Evolutionary conservation across 2,329 filamentous ascomycete genomes (phyloP).

Genomic region (Nothopassalora personata): DNA sequence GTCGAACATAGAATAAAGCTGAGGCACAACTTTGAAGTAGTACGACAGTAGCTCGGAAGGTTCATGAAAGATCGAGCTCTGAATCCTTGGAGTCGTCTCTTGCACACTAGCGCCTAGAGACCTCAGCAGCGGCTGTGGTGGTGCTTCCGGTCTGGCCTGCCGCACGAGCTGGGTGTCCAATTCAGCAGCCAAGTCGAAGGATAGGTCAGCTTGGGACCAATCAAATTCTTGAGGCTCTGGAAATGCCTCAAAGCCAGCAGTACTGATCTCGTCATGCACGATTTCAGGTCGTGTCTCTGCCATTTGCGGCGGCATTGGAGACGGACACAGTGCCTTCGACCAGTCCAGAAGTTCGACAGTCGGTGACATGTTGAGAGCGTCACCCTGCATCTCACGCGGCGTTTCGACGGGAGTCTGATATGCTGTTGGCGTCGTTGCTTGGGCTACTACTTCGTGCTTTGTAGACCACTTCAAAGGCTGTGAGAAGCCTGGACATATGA

Average conservation of each 20-base stretch:
- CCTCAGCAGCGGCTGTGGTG: conserved; percentile 11
- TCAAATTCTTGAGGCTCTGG: neutral
- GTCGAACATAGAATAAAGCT: conserved; percentile 19
- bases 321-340: neutral
- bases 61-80: conserved; percentile 13
- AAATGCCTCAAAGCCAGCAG: neutral
- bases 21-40: conserved; percentile 20
- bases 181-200: neutral
- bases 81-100: conserved; percentile 6
- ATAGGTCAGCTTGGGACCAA: neutral
- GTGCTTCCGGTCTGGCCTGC: neutral
- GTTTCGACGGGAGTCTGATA: neutral
- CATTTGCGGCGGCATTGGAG: neutral
- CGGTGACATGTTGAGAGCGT: neutral
- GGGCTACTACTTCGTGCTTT: conserved; percentile 7
- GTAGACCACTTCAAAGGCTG: conserved; percentile 11
- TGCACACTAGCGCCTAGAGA: conserved; percentile 8
- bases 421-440: neutral
- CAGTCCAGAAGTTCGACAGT: neutral
- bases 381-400: neutral
- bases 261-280: neutral
- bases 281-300: neutral
- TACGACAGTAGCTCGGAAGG: conserved; percentile 18
- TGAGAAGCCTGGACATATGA: conserved; percentile 6
- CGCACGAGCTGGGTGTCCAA: neutral